These are phyloP conservation scores for Leccinum arenicola DNA, from an alignment of 768 basidiomycete genomes.

Conservation along the genomic window DNA sequence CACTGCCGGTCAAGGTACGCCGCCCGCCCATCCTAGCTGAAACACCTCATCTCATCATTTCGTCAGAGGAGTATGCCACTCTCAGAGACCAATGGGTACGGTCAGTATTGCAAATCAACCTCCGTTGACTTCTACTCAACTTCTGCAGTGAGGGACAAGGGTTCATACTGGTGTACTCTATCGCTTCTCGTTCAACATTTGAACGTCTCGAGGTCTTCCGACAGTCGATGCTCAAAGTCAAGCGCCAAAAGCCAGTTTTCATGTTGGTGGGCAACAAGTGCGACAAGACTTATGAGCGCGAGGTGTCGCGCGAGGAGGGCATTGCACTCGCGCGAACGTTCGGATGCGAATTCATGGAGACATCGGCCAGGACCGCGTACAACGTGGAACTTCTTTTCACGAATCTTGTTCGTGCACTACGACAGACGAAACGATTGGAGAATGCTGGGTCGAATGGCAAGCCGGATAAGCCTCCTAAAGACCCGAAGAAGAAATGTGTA, in stretches of 20 bases:
- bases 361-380: conserved; percentile 91
- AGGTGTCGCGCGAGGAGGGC: conserved; percentile 91
- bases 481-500: conserved; percentile 62
- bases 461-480: conserved; percentile 40
- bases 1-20: conserved; percentile 93
- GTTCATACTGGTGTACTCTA: conserved; percentile 96
- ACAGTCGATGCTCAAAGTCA: conserved; percentile 86
- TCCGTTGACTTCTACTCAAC: conserved; percentile 9
- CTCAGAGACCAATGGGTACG: conserved; percentile 97
- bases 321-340: conserved; percentile 74
- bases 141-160: conserved; percentile 89
- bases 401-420: conserved; percentile 79
- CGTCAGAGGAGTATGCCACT: conserved; percentile 92
- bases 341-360: conserved; percentile 93
- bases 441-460: conserved; percentile 39
- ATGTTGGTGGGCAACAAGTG: conserved; percentile 97
- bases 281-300: conserved; percentile 88
- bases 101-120: conserved; percentile 44
- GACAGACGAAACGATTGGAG: conserved; percentile 58
- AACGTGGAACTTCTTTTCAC: conserved; percentile 92
- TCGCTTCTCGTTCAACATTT: conserved; percentile 90
- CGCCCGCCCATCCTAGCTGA: neutral
- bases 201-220: conserved; percentile 88
- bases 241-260: conserved; percentile 81
- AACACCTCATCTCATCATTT: conserved; percentile 18